These are phyloP conservation scores for Citrullus amarus DNA, from an alignment of 306 rosid species.

Conservation along the genomic window DNA sequence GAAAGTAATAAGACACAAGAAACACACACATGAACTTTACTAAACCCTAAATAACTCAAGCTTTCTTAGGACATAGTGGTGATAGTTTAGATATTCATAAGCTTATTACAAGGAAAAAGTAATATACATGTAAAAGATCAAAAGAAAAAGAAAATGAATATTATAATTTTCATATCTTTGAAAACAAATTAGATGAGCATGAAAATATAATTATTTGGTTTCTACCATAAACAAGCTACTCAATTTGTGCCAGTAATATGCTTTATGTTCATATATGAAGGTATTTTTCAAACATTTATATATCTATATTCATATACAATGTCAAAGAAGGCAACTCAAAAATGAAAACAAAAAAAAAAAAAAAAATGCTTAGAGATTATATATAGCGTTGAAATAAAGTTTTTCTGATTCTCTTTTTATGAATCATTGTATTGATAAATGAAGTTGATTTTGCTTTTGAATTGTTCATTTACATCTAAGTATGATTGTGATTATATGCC, in stretches of 20 bases:
- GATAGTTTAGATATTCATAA: neutral
- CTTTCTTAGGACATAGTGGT: neutral
- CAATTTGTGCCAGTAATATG: no score
- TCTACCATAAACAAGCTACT: neutral
- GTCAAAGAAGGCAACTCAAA: no score
- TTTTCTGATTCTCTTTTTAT: no score
- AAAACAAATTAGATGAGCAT: neutral
- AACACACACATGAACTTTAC: neutral
- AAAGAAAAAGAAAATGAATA: neutral
- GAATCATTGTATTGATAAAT: no score
- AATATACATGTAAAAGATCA: neutral
- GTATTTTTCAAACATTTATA: neutral
- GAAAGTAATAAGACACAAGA: neutral
- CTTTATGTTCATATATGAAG: neutral
- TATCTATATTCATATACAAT: neutral
- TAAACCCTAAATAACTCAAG: neutral
- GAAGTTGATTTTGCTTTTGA: neutral
- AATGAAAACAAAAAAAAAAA: no score
- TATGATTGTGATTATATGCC: neutral
- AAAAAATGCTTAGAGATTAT: neutral
- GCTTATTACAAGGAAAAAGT: neutral
- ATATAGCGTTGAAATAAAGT: neutral
- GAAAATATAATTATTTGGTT: no score
- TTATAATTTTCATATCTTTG: neutral
- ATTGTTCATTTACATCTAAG: neutral